A percentile compares a stretch with the other conserved stretches of the same genome.
Evolutionary conservation across 2,329 filamentous ascomycete genomes (phyloP).

Genomic region (Dactylellina parvicollis): DNA sequence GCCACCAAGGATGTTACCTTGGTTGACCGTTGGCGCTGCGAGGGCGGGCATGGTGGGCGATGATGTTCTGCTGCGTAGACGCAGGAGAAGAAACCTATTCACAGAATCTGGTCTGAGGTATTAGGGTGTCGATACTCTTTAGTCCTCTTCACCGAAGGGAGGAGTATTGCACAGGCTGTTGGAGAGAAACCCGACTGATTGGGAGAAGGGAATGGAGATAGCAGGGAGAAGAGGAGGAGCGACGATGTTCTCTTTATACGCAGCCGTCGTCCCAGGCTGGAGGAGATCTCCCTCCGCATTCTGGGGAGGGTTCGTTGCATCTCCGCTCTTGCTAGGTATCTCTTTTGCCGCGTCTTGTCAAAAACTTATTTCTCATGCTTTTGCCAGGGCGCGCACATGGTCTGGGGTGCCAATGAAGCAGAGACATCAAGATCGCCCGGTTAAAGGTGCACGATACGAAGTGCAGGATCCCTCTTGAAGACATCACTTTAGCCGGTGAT

Average conservation of each 20-base stretch:
- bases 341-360: slow-evolving; percentile 39
- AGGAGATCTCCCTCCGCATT: slow-evolving; percentile 34
- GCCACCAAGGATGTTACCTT: slow-evolving; percentile 57
- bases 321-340: slow-evolving; percentile 15
- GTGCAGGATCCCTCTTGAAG: slow-evolving; percentile 15
- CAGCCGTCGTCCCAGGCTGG: slow-evolving; percentile 14
- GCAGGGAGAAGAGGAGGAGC: slow-evolving; percentile 28
- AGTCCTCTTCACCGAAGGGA: slow-evolving; percentile 49
- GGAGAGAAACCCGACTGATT: slow-evolving; percentile 47
- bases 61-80: slow-evolving; percentile 37
- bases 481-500: slow-evolving; percentile 33
- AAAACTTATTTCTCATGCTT: slow-evolving; percentile 3
- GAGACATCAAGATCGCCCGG: slow-evolving; percentile 52
- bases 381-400: slow-evolving; percentile 40
- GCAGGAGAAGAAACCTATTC: slow-evolving; percentile 44
- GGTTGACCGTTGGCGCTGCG: slow-evolving; percentile 48
- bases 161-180: slow-evolving; percentile 47
- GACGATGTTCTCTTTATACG: slow-evolving; percentile 52
- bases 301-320: slow-evolving; percentile 29
- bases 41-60: slow-evolving; percentile 53
- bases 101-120: slow-evolving; percentile 34
- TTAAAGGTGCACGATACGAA: slow-evolving; percentile 52
- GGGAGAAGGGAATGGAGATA: slow-evolving; percentile 41
- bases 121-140: slow-evolving; percentile 39
- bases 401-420: slow-evolving; percentile 33